A percentile compares a stretch with the other conserved stretches of the same genome.
Conservation (phyloP, 78 protist genomes). For the Dictyostelium firmibasis region DNA sequence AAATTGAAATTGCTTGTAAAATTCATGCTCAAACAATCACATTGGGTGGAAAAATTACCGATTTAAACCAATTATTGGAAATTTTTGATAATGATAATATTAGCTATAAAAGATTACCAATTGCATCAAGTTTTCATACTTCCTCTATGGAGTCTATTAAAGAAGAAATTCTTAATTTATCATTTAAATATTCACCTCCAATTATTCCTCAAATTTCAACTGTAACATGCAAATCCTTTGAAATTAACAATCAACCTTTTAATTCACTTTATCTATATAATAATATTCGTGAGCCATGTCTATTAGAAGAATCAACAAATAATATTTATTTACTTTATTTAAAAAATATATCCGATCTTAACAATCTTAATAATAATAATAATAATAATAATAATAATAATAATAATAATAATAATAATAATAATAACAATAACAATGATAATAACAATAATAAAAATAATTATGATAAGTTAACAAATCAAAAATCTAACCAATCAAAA, state of each 20-base stretch:
- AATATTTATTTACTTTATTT: background rate
- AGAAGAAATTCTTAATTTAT: background rate
- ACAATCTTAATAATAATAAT: background rate
- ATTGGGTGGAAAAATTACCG: constrained; percentile 13
- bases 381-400: background rate
- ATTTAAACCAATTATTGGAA: background rate
- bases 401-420: background rate
- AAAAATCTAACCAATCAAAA: background rate
- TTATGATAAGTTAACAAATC: background rate
- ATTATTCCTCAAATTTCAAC: background rate
- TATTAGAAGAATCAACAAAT: background rate
- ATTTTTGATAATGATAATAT: background rate
- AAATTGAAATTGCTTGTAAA: constrained; percentile 41
- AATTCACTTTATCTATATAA: background rate
- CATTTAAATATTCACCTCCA: background rate
- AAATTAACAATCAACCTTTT: background rate
- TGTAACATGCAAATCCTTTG: background rate
- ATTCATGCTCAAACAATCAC: constrained; percentile 7
- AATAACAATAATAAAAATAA: background rate
- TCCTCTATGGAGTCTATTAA: background rate
- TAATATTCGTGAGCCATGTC: constrained; percentile 10
- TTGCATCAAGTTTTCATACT: constrained; percentile 37
- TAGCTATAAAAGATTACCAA: background rate
- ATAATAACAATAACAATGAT: background rate
- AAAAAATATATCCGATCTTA: background rate